A percentile compares a stretch with the other conserved stretches of the same genome.
phyloP scores from a whole-genome alignment of 768 basidiomycete genomes.

The Paxillus ammoniavirescens region DNA sequence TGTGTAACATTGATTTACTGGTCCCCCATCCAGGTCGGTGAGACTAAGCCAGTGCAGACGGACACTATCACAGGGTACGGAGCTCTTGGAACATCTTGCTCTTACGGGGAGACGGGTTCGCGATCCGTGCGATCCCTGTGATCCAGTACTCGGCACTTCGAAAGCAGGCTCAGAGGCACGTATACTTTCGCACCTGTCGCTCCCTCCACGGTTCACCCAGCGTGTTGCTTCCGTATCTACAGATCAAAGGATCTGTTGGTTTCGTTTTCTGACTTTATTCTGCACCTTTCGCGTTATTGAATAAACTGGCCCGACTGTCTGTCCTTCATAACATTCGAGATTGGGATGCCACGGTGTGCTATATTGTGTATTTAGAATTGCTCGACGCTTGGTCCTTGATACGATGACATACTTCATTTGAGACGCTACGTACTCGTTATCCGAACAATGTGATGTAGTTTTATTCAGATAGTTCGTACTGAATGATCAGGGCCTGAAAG shows the following conservation, averaged over 20 bases:
- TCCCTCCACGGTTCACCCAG: too few species aligned
- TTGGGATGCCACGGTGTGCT: constrained; percentile 51
- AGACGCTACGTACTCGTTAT: too few species aligned
- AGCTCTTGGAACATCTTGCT: constrained; percentile 84
- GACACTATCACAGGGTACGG: constrained; percentile 67
- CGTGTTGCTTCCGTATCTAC: neutral
- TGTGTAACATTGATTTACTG: neutral
- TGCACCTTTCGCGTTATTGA: neutral
- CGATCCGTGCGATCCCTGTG: constrained; percentile 71
- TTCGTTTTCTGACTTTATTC: neutral
- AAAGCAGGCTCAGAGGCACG: constrained; percentile 46
- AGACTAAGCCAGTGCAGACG: constrained; percentile 38
- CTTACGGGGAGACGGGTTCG: constrained; percentile 77
- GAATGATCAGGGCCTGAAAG: too few species aligned
- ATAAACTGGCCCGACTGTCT: constrained; percentile 25
- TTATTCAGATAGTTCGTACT: too few species aligned
- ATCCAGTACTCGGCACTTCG: constrained; percentile 48
- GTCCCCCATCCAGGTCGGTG: constrained; percentile 40
- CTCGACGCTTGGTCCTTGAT: constrained; percentile 20
- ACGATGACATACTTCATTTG: too few species aligned
- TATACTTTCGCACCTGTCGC: neutral
- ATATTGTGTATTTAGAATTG: constrained; percentile 46
- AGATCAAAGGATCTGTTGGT: too few species aligned
- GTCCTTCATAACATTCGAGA: constrained; percentile 67
- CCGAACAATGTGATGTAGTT: too few species aligned